Evolutionary conservation across 2,329 filamentous ascomycete genomes (phyloP).

Genomic region (Aureobasidium sp.): DNA sequence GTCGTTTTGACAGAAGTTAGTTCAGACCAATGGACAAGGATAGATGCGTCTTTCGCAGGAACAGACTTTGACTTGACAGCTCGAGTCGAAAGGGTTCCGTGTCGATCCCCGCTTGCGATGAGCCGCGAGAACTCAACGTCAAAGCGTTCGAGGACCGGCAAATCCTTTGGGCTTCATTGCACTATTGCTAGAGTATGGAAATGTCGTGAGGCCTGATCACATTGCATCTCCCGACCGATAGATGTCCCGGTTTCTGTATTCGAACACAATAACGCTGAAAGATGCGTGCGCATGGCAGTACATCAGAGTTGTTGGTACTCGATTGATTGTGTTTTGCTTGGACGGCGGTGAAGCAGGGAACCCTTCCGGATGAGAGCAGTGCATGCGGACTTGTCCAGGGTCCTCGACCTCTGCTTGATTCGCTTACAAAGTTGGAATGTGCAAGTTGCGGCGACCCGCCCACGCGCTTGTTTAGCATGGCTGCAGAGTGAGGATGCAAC

Average conservation of each 20-base stretch:
- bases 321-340: not conserved
- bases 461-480: slow-evolving; percentile 3
- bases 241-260: not conserved
- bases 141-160: not conserved
- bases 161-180: not conserved
- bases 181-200: not conserved
- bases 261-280: not conserved
- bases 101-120: not conserved
- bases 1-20: not conserved
- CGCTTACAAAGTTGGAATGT: not conserved
- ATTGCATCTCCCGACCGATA: not conserved
- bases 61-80: not conserved
- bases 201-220: not conserved
- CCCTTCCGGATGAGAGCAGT: not conserved
- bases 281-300: not conserved
- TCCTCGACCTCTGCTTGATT: not conserved
- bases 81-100: not conserved
- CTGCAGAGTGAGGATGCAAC: not conserved
- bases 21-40: not conserved
- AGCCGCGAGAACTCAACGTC: slow-evolving; percentile 1
- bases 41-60: not conserved
- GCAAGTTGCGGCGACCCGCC: not conserved
- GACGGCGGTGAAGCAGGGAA: not conserved
- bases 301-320: not conserved
- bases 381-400: not conserved